phyloP scores from a whole-genome alignment of 2,329 filamentous ascomycete genomes.

The Ascochyta viciae-villosae region DNA sequence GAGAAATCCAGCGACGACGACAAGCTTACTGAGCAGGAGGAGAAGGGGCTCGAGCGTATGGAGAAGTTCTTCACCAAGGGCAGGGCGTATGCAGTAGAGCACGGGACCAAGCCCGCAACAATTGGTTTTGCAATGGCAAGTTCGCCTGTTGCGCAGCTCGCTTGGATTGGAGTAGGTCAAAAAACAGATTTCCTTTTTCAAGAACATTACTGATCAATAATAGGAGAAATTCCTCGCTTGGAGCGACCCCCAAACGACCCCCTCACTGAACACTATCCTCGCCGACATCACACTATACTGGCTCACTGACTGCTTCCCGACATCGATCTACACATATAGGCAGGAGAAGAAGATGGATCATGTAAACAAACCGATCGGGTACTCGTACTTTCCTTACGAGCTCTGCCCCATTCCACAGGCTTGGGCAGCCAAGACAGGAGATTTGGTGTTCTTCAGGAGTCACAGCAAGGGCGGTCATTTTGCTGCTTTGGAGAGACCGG shows the following conservation, averaged over 20 bases:
- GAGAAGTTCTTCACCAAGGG: conserved; percentile 53
- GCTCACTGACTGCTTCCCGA: conserved; percentile 60
- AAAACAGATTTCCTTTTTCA: not conserved
- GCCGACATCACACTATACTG: conserved; percentile 62
- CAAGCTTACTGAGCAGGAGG: conserved; percentile 44
- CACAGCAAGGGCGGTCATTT: conserved; percentile 56
- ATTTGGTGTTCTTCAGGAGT: conserved; percentile 46
- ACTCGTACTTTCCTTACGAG: conserved; percentile 55
- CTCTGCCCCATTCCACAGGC: conserved; percentile 49
- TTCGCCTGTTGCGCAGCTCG: conserved; percentile 63
- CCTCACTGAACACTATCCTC: conserved; percentile 54
- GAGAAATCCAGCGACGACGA: conserved; percentile 26
- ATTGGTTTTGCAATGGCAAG: conserved; percentile 62
- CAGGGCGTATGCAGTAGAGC: conserved; percentile 59
- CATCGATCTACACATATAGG: conserved; percentile 60
- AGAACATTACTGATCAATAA: not conserved
- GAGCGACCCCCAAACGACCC: conserved; percentile 52
- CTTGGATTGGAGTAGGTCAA: conserved; percentile 58
- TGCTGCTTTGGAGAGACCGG: conserved; percentile 56
- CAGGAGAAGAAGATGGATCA: conserved; percentile 33
- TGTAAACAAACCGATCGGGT: conserved; percentile 53
- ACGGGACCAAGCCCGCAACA: conserved; percentile 63
- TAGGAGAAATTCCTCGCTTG: conserved; percentile 63
- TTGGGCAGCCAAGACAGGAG: conserved; percentile 50
- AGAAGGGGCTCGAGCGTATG: conserved; percentile 47